Base-by-base conservation (phyloP, 2,329 filamentous ascomycete genomes). In the Sporothrix dimorphospora region DNA sequence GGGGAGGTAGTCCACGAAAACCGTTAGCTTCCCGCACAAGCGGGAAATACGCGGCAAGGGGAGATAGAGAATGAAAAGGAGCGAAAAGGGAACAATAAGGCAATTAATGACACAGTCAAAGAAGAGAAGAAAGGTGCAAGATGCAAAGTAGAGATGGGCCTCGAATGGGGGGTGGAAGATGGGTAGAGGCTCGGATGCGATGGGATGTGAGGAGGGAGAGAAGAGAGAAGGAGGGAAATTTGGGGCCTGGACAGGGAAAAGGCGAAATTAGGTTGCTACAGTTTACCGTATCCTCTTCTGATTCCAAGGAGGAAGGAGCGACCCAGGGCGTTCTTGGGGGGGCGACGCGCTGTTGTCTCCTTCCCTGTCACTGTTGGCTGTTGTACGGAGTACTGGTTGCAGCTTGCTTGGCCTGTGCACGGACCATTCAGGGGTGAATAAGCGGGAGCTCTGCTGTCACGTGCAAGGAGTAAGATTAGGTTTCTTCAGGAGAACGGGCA, bases 271-370 rank as follows among this genome's bases (percentile, higher is more conserved):
- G 71, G 71, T 68, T 72, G 70, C 71, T 73, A 70, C 69, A 65
- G 71, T 73, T 67, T 72, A 72, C 73, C 68, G 73, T 75, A 72
- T 71, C 73, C 73, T 73, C 72, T 75, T 72, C 71, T 74, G 51
- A 51, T 51, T 70, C 59, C 55, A 65, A 72, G 66, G 55, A 67
- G 68, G 67, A 59, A 67, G n/a, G 68, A 66, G 38, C 66, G 55
- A 70, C 57, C n/a, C 53, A 45, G 38, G 21, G 24, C 21, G 24
- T 70, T 71, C 71, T 65, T 70, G 74, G 51, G 69, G 59, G 34
- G 67, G n/a, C 59, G 71, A 42, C 66, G 59, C 49, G 51, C 67
- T 59, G 34, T 55, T 38, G n/a, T n/a, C 63, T 47, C 70, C 72
- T 70, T 34, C 55, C n/a, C 27, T 42, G 24, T 49, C 7, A 4